Evolutionary conservation across 768 basidiomycete genomes (phyloP).

Genomic region (Leccinum ochraceum): DNA sequence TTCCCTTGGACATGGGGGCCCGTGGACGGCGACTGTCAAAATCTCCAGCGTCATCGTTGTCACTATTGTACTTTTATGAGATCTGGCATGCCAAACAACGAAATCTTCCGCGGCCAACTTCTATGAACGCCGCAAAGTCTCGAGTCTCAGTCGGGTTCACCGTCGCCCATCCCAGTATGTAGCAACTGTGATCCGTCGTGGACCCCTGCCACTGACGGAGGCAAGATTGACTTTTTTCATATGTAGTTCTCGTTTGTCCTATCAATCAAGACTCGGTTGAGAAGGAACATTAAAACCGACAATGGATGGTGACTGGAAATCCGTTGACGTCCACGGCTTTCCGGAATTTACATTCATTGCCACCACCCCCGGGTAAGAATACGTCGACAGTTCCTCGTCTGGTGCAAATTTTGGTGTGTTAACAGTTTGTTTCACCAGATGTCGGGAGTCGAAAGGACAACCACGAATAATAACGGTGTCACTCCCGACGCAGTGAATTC

Average conservation of each 20-base stretch:
- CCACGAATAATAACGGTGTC: not conserved
- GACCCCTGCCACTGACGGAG: not conserved
- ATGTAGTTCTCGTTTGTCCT: not conserved
- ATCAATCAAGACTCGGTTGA: too few species aligned
- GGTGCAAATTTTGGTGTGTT: too few species aligned
- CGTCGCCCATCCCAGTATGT: too few species aligned
- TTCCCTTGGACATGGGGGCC: not conserved
- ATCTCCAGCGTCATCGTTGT: not conserved
- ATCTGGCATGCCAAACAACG: not conserved
- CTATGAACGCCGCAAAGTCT: not conserved
- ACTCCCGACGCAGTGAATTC: too few species aligned
- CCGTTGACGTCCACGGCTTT: too few species aligned
- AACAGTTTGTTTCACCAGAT: too few species aligned
- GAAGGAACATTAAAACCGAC: too few species aligned
- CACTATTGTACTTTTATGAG: not conserved
- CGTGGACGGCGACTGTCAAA: not conserved
- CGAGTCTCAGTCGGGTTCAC: not conserved
- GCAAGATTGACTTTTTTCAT: not conserved
- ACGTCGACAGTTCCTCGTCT: not conserved
- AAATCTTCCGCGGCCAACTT: not conserved
- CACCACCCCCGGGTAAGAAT: not conserved
- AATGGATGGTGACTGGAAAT: too few species aligned
- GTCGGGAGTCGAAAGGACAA: not conserved
- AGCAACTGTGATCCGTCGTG: not conserved
- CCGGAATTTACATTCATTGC: too few species aligned